These are phyloP conservation scores for Microbotryum lychnidis-dioicae DNA, from an alignment of 1,284 basidiomycete species.

Conservation along the genomic window DNA sequence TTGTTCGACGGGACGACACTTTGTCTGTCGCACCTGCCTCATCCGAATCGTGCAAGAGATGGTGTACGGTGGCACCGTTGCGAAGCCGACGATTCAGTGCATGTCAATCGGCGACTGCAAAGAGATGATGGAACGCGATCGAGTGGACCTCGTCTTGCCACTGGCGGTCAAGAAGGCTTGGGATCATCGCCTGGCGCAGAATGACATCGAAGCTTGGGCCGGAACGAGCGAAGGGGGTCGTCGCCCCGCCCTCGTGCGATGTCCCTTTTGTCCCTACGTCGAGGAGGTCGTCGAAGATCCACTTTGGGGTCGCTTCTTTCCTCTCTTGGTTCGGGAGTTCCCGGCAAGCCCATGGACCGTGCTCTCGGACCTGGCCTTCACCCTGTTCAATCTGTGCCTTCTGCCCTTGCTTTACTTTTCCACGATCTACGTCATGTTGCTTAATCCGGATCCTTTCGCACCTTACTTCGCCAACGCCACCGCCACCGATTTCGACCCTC, in stretches of 20 bases:
- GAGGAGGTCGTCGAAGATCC: not conserved
- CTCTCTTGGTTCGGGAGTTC: not conserved
- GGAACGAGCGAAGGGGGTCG: not conserved
- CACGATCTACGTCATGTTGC: not conserved
- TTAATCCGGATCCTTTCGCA: not conserved
- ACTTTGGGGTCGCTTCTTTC: not conserved
- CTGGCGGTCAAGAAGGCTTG: no score
- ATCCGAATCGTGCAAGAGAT: not conserved
- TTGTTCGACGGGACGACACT: not conserved
- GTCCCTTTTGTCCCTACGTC: conserved; percentile 20
- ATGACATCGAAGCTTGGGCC: no score
- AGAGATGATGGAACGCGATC: no score
- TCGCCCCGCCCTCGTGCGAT: not conserved
- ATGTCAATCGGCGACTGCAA: no score
- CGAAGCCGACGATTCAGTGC: not conserved
- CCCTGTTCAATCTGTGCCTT: not conserved
- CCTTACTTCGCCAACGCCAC: not conserved
- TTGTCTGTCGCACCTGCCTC: conserved; percentile 13
- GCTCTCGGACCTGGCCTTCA: not conserved
- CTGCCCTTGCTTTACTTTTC: not conserved
- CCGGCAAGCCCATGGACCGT: not conserved
- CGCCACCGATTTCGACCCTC: no score
- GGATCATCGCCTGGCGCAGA: no score
- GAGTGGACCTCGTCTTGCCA: no score
- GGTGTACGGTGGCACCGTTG: not conserved